Percentiles rank a stretch among this genome's conserved stretches.
These are phyloP conservation scores for Sordariomycetes sp. DNA, from an alignment of 2,329 filamentous ascomycete genomes.

Conservation along the genomic window DNA sequence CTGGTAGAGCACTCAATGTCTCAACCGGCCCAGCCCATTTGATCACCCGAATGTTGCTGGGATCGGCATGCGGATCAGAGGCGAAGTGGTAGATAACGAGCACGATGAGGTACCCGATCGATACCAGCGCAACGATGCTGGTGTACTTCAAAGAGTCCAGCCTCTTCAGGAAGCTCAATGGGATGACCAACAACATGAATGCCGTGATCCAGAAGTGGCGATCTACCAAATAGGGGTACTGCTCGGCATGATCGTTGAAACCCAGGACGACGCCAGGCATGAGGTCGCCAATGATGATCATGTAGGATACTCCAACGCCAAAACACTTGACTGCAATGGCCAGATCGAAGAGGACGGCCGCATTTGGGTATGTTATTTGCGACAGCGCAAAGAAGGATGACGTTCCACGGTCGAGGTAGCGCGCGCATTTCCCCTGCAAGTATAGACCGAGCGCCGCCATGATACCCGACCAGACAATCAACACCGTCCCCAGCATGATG, in stretches of 20 bases:
- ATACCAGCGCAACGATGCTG: slow-evolving; percentile 80
- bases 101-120: slow-evolving; percentile 89
- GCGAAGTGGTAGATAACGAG: slow-evolving; percentile 89
- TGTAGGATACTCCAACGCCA: slow-evolving; percentile 90
- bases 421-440: slow-evolving; percentile 83
- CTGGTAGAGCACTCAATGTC: slow-evolving; percentile 77
- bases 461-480: slow-evolving; percentile 86
- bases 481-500: slow-evolving; percentile 70
- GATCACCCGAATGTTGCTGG: slow-evolving; percentile 67
- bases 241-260: slow-evolving; percentile 57
- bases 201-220: slow-evolving; percentile 96
- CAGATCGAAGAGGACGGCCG: slow-evolving; percentile 87
- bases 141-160: slow-evolving; percentile 97
- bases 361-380: slow-evolving; percentile 93
- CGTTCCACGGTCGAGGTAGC: slow-evolving; percentile 82
- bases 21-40: slow-evolving; percentile 71
- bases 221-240: slow-evolving; percentile 67
- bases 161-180: slow-evolving; percentile 81
- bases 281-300: slow-evolving; percentile 96
- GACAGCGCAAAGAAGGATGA: slow-evolving; percentile 95
- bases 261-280: slow-evolving; percentile 92
- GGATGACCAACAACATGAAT: slow-evolving; percentile 95
- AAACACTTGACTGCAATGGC: slow-evolving; percentile 98
- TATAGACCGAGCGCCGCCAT: slow-evolving; percentile 91
- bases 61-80: slow-evolving; percentile 65